Conservation (phyloP, 768 basidiomycete species). For the Cyclocybe cylindracea region DNA sequence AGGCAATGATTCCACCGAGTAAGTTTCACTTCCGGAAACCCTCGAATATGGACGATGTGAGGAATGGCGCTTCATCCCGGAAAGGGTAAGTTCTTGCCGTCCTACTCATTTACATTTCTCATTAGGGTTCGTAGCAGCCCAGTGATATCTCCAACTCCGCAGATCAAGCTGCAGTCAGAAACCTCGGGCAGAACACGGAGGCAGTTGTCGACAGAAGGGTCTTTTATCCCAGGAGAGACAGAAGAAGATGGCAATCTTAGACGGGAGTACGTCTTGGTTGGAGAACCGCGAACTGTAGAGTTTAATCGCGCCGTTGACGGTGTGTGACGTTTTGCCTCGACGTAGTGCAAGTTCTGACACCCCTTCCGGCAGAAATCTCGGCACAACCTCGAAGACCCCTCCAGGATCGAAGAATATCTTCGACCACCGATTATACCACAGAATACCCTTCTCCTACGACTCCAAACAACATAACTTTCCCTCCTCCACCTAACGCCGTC, state of each 20-base stretch:
- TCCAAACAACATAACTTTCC: constrained; percentile 58
- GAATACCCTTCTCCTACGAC: constrained; percentile 31
- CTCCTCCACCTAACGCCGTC: constrained; percentile 60
- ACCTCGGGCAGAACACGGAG: constrained; percentile 18
- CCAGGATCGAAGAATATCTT: constrained; percentile 56
- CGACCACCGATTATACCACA: constrained; percentile 42
- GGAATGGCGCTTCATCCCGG: constrained; percentile 21
- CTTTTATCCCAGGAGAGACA: constrained; percentile 78
- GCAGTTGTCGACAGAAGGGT: constrained; percentile 56
- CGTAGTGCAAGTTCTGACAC: background rate
- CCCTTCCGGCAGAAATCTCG: constrained; percentile 56
- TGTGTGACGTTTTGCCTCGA: constrained; percentile 29
- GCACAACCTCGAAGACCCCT: constrained; percentile 59
- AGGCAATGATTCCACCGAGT: constrained; percentile 80
- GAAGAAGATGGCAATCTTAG: constrained; percentile 81
- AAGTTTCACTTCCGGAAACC: constrained; percentile 68
- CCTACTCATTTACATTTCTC: background rate
- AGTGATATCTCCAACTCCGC: background rate
- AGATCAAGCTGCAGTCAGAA: constrained; percentile 6
- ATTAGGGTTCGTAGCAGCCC: background rate
- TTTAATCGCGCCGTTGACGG: constrained; percentile 93
- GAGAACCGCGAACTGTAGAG: constrained; percentile 86
- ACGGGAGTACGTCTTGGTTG: constrained; percentile 93
- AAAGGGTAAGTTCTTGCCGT: constrained; percentile 21
- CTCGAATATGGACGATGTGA: constrained; percentile 25